These are phyloP conservation scores for Lactarius indigo DNA, from an alignment of 768 basidiomycete species.

Conservation along the genomic window DNA sequence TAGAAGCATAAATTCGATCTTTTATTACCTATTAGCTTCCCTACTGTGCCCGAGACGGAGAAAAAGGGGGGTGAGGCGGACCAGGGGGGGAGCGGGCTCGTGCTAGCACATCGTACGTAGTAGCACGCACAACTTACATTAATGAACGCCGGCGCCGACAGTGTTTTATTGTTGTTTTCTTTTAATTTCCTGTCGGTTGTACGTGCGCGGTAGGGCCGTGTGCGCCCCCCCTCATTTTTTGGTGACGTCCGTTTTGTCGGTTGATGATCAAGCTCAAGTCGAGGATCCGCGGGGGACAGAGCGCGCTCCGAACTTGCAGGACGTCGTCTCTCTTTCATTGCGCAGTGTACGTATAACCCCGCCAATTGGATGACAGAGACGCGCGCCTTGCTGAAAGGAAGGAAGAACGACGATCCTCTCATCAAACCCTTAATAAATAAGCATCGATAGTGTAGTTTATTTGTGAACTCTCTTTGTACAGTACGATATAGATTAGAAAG, in stretches of 20 bases:
- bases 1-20: background rate
- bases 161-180: background rate
- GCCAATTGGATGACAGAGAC: background rate
- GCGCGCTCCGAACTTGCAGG: background rate
- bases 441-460: background rate
- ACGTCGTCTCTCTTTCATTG: background rate
- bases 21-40: too few relatives aligned
- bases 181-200: background rate
- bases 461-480: background rate
- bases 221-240: background rate
- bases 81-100: background rate
- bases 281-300: background rate
- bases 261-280: background rate
- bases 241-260: background rate
- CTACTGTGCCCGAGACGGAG: background rate
- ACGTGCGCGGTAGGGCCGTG: background rate
- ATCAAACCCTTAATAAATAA: background rate
- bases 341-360: too few relatives aligned
- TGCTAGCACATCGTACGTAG: background rate
- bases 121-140: too few relatives aligned
- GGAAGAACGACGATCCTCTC: background rate
- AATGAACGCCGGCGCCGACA: too few relatives aligned
- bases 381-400: background rate
- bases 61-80: background rate
- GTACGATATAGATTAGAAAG: background rate